Evolutionary conservation across 2,329 filamentous ascomycete species (phyloP).

Genomic region (Nemania diffusa): DNA sequence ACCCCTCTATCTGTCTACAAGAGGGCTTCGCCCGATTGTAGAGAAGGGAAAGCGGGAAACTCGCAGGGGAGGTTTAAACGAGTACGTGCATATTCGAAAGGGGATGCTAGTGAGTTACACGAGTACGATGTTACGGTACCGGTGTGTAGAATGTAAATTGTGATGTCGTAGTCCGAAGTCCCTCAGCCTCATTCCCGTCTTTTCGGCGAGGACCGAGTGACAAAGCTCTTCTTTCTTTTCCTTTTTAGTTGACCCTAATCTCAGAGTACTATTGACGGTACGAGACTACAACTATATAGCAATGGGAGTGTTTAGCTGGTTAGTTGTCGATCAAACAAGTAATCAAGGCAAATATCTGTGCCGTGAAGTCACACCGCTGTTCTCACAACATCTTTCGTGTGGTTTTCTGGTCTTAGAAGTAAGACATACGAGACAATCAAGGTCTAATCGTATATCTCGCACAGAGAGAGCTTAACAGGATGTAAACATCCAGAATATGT

Average conservation of each 20-base stretch:
- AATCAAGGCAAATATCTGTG: not conserved
- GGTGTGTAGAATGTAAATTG: not conserved
- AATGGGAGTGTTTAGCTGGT: not conserved
- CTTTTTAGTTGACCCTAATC: not conserved
- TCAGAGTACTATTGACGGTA: not conserved
- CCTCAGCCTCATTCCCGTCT: slow-evolving; percentile 3
- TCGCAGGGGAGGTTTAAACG: not conserved
- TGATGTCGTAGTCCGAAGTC: not conserved
- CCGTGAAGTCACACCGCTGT: not conserved
- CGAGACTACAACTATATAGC: not conserved
- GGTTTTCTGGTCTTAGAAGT: not conserved
- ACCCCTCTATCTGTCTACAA: not conserved
- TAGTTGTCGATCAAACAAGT: not conserved
- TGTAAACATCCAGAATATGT: not conserved
- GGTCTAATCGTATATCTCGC: not conserved
- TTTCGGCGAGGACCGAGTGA: not conserved
- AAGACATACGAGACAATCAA: not conserved
- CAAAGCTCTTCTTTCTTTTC: not conserved
- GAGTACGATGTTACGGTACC: not conserved
- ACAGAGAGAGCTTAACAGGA: not conserved
- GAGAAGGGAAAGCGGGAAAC: not conserved
- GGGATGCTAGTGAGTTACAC: not conserved
- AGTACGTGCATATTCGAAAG: not conserved
- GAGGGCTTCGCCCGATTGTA: not conserved
- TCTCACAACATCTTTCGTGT: not conserved